Percentiles rank a stretch among this genome's conserved stretches.
Conservation (phyloP, 768 basidiomycete genomes). For the Holtermanniella nyarrowii region DNA sequence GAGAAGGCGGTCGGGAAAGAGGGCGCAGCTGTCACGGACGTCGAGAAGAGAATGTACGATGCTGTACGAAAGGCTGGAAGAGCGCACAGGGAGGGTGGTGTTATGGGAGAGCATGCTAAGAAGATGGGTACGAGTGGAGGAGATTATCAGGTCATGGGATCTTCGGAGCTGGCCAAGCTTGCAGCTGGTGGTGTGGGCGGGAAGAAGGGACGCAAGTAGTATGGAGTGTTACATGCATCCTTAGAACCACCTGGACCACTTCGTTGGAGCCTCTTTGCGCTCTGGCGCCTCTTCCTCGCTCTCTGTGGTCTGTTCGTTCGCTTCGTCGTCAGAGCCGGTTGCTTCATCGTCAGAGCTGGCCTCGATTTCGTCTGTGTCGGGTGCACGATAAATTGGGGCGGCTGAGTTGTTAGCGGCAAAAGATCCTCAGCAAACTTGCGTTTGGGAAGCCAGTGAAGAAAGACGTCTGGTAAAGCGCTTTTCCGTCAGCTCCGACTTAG, state of each 20-base stretch:
- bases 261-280: neutral
- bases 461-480: neutral
- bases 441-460: neutral
- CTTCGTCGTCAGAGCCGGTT: neutral
- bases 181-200: conserved; percentile 10
- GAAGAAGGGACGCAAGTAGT: neutral
- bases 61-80: conserved; percentile 75
- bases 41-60: conserved; percentile 75
- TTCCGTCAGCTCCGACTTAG: neutral
- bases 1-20: conserved; percentile 41
- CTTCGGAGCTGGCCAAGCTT: conserved; percentile 35
- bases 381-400: no score
- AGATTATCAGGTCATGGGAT: conserved; percentile 39
- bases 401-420: no score
- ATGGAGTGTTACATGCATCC: neutral
- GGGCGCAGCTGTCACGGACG: conserved; percentile 44
- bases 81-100: conserved; percentile 65
- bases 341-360: neutral
- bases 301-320: neutral
- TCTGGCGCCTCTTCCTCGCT: neutral
- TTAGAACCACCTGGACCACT: neutral
- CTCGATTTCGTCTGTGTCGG: no score
- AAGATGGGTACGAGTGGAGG: conserved; percentile 15
- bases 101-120: conserved; percentile 33
- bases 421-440: neutral